Percentiles rank a stretch among this genome's conserved stretches.
phyloP scores from a whole-genome alignment of 2,329 filamentous ascomycete species.

The Cryphonectria nitschkei region DNA sequence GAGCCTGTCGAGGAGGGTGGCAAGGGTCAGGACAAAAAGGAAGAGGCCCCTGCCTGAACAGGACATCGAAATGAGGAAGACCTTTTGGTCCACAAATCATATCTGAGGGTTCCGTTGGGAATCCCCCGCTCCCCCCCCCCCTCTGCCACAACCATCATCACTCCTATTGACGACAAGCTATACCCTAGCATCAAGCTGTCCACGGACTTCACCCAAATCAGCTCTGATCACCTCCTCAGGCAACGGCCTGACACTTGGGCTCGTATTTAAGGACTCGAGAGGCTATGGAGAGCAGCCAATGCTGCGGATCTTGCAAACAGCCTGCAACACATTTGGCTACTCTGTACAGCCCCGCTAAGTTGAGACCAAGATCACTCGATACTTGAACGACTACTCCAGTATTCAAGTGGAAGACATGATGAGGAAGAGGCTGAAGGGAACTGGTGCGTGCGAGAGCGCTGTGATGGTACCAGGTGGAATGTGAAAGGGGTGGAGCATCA shows the following conservation, averaged over 20 bases:
- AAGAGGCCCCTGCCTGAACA: conserved; percentile 27
- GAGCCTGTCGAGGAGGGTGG: conserved; percentile 60
- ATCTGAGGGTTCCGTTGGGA: not conserved
- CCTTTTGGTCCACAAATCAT: not conserved
- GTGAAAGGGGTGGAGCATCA: not conserved
- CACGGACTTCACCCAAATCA: not conserved
- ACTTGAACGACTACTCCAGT: not conserved
- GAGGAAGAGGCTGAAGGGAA: not conserved
- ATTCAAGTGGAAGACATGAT: not conserved
- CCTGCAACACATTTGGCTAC: not conserved
- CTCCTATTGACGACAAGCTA: not conserved
- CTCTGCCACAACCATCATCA: not conserved
- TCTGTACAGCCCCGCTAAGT: not conserved
- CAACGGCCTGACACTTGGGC: not conserved
- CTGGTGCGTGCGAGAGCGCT: not conserved
- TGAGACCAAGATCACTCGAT: not conserved
- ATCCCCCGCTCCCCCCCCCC: no score
- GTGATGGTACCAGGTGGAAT: not conserved
- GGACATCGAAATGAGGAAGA: not conserved
- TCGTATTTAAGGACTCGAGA: not conserved
- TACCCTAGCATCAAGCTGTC: not conserved
- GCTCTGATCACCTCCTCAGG: not conserved
- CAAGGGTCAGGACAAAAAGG: conserved; percentile 21
- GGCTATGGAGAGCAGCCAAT: not conserved
- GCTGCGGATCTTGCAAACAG: not conserved